phyloP scores from a whole-genome alignment of 2,329 filamentous ascomycete species.

The Aspergillus flavus region DNA sequence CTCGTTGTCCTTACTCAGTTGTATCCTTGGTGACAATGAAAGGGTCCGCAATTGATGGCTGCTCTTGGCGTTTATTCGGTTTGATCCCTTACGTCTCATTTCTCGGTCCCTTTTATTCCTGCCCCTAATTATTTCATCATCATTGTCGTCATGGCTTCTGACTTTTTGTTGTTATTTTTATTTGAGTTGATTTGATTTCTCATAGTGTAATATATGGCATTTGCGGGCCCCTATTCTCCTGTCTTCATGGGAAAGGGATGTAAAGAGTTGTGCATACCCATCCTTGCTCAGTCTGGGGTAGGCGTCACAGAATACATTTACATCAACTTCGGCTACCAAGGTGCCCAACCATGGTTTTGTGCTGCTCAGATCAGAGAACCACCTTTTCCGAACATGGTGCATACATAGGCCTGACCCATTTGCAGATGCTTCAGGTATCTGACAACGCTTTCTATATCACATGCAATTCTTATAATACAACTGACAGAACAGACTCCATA shows the following conservation, averaged over 20 bases:
- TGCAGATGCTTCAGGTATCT: conserved; percentile 19
- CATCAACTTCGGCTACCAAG: not conserved
- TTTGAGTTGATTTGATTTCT: not conserved
- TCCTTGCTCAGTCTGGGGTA: not conserved
- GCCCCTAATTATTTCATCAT: not conserved
- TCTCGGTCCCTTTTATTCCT: not conserved
- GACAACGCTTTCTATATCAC: conserved; percentile 27
- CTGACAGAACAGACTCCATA: conserved; percentile 25
- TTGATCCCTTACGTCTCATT: not conserved
- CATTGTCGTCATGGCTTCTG: not conserved
- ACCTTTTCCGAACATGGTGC: not conserved
- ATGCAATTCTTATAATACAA: conserved; percentile 31
- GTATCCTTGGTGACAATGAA: not conserved
- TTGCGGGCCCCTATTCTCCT: not conserved
- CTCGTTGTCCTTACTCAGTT: not conserved
- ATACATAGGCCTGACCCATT: not conserved
- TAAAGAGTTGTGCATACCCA: not conserved
- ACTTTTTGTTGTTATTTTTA: not conserved
- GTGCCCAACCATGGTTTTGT: not conserved
- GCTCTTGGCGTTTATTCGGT: not conserved
- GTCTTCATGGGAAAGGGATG: not conserved
- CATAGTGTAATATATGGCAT: not conserved
- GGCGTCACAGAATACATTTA: not conserved
- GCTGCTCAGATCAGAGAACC: not conserved
- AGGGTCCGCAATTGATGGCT: not conserved